Evolutionary conservation across 495 filamentous ascomycete species (phyloP).

Genomic region (Annulohypoxylon stygium): DNA sequence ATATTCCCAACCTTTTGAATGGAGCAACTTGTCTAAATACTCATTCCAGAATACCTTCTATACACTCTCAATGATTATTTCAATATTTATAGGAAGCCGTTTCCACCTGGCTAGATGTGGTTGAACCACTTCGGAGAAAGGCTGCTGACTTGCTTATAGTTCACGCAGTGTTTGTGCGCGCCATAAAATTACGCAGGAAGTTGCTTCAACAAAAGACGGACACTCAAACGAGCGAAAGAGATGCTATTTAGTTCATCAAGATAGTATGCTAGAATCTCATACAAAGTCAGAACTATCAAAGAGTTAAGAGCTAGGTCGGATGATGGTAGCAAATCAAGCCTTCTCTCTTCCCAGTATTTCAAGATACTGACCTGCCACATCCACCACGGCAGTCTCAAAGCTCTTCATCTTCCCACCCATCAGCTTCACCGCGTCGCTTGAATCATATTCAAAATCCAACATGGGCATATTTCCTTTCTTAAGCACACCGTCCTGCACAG

Average conservation of each 20-base stretch:
- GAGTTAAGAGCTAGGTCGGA: neutral
- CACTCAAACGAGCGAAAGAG: neutral
- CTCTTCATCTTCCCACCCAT: slow-evolving; percentile 59
- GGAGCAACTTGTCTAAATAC: too few relatives aligned
- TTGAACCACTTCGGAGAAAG: too few relatives aligned
- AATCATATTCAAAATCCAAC: slow-evolving; percentile 51
- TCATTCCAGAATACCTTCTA: too few relatives aligned
- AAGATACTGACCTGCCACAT: slow-evolving; percentile 58
- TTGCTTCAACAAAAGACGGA: neutral
- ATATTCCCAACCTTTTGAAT: neutral
- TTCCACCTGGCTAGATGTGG: too few relatives aligned
- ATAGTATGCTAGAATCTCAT: neutral
- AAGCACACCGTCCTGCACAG: slow-evolving; percentile 40
- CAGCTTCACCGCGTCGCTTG: slow-evolving; percentile 54
- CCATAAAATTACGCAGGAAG: too few relatives aligned
- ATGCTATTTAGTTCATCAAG: neutral
- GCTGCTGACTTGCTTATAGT: too few relatives aligned
- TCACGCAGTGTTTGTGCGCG: too few relatives aligned
- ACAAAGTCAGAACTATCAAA: neutral
- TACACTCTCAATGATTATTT: too few relatives aligned
- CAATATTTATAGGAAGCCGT: too few relatives aligned
- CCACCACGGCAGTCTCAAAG: slow-evolving; percentile 61
- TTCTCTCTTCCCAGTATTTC: slow-evolving; percentile 39
- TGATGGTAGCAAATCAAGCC: slow-evolving; percentile 5
- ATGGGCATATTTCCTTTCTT: slow-evolving; percentile 33